Evolutionary conservation across 2,329 filamentous ascomycete species (phyloP), one percentile per base, ranked within the genome.

Genomic region (Cercospora zeae-maydis): DNA sequence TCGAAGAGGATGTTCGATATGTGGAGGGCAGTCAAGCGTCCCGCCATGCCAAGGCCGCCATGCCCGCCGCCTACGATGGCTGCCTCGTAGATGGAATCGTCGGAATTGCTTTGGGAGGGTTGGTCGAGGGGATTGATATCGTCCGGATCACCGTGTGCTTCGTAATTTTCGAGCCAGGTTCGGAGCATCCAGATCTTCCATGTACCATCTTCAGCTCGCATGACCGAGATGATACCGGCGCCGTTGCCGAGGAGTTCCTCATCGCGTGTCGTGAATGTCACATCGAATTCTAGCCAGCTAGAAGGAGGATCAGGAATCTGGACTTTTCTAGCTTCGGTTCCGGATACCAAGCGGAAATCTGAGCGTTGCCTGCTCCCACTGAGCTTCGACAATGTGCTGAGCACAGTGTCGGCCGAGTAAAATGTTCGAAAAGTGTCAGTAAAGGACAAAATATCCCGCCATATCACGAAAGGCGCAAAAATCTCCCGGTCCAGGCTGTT

Each of bases 361-460:
- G 65, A 74, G 57, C 76, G 70, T n/a, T 79, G 67, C 33, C 74
- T 70, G 5, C 72, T 58, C 11, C 68, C 70, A 4, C 65, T 68
- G 11, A 76, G 61, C 30, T 75, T 67, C 27, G 77, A 74, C 63
- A 68, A 80, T 67, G 66, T 73, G 74, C 70, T 55, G 57, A 70
- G 42, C 49, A 84, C 80, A 31, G 75, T 76, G 55, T 78, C 66
- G 52, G 73, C 70, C 11, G 80, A 79, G 65, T 82, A 80, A n/a
- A 83, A 68, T 0, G 85, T 87, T 36, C 78, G 82, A 24, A 85
- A 78, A 34, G 84, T 79, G 80, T 84, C 86, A 0, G 82, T 81
- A 9, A 87, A 69, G 6, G 77, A 80, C 3, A 87, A 78, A 59
- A 86, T 82, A 68, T 88, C 85, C 37, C 84, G 78, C 84, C 84